Evolutionary conservation across 192 early-diverging fungal species (phyloP).

Genomic region (Mortierella hygrophila): DNA sequence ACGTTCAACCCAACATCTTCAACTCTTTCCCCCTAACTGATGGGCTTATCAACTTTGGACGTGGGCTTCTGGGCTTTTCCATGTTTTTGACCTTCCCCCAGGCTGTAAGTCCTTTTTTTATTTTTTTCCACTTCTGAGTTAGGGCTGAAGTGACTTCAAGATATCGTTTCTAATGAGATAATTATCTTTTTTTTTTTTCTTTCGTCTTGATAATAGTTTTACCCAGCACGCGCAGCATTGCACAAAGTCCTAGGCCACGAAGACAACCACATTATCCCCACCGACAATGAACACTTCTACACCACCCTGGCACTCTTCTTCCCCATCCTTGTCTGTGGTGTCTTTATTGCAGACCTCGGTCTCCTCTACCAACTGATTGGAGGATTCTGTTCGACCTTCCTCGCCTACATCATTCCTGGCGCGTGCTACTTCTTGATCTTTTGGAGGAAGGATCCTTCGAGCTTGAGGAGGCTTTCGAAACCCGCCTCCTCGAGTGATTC

Average conservation of each 20-base stretch:
- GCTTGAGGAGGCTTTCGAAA: neutral
- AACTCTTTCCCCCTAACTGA: conserved; percentile 74
- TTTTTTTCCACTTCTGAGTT: too few relatives aligned
- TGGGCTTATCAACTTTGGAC: conserved; percentile 69
- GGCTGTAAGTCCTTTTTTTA: conserved; percentile 22
- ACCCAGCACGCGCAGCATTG: conserved; percentile 60
- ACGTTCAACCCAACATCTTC: conserved; percentile 73
- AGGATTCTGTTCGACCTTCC: conserved; percentile 60
- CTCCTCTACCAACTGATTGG: conserved; percentile 65
- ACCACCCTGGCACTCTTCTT: conserved; percentile 58
- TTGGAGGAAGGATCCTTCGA: conserved; percentile 13
- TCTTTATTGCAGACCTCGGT: conserved; percentile 55
- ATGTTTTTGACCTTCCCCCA: conserved; percentile 72
- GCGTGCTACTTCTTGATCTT: conserved; percentile 59
- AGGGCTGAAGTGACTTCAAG: too few relatives aligned
- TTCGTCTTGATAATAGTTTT: conserved; percentile 49
- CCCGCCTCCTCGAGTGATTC: neutral
- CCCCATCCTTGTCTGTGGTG: conserved; percentile 52
- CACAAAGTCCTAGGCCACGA: conserved; percentile 62
- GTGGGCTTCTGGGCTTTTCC: conserved; percentile 69
- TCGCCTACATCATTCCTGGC: conserved; percentile 66
- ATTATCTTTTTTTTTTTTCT: neutral
- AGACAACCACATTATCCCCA: conserved; percentile 39
- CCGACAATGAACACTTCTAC: conserved; percentile 52
- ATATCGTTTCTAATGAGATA: neutral